Conservation (phyloP, 176 grass and related monocot genomes). For the Alloteropsis semialata region DNA sequence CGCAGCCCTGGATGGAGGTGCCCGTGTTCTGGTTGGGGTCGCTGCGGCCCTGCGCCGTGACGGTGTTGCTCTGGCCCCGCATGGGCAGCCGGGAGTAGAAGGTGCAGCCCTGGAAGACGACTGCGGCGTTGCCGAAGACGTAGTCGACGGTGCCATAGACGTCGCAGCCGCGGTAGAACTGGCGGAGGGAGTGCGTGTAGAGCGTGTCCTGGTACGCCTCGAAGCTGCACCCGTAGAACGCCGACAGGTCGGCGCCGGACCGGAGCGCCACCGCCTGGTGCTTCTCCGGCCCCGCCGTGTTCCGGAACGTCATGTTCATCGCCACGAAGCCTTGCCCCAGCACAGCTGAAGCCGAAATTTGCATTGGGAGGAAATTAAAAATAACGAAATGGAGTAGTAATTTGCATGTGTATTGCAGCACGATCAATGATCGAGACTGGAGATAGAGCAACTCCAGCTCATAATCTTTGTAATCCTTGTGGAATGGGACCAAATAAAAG, state of each 20-base stretch:
- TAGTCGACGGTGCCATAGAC: slow-evolving; percentile 76
- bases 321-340: slow-evolving; percentile 68
- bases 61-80: slow-evolving; percentile 68
- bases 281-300: slow-evolving; percentile 61
- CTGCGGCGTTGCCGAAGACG: slow-evolving; percentile 81
- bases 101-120: slow-evolving; percentile 67
- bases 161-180: slow-evolving; percentile 77
- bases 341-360: too few species aligned
- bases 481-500: slow-evolving; percentile 43
- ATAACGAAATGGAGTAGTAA: too few species aligned
- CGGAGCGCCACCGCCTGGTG: slow-evolving; percentile 73
- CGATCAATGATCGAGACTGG: slow-evolving; percentile 4
- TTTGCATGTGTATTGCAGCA: background rate
- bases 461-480: background rate
- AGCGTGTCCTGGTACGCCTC: slow-evolving; percentile 80
- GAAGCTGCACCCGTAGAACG: slow-evolving; percentile 69
- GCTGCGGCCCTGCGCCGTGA: slow-evolving; percentile 69
- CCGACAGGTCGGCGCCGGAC: slow-evolving; percentile 54
- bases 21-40: slow-evolving; percentile 88
- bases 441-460: slow-evolving; percentile 10
- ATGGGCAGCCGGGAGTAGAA: slow-evolving; percentile 66
- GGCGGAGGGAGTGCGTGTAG: slow-evolving; percentile 76
- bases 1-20: slow-evolving; percentile 61
- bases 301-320: slow-evolving; percentile 71
- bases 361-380: background rate